Evolutionary conservation across 2,329 filamentous ascomycete genomes (phyloP).

Genomic region (Thielaviopsis punctulata): DNA sequence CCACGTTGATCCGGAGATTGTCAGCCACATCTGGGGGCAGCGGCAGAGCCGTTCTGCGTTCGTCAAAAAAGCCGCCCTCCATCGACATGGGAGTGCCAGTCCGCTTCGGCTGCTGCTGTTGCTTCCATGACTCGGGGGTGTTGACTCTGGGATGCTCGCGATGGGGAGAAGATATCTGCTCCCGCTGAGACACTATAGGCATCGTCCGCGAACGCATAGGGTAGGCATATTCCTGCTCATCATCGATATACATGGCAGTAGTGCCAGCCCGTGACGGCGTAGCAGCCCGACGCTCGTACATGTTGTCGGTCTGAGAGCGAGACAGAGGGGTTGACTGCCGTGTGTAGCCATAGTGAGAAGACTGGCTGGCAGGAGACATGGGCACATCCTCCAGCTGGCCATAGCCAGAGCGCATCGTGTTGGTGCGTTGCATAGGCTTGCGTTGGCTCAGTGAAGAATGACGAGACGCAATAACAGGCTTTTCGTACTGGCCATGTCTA

Average conservation of each 20-base stretch:
- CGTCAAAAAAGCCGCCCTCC: slow-evolving; percentile 14
- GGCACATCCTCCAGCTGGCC: neutral
- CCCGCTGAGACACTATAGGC: neutral
- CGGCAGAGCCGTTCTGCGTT: slow-evolving; percentile 21
- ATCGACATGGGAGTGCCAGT: neutral
- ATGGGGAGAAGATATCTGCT: neutral
- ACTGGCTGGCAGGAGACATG: neutral
- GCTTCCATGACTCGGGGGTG: slow-evolving; percentile 9
- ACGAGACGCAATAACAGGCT: neutral
- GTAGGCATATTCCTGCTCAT: neutral
- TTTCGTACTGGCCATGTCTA: neutral
- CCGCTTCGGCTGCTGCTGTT: neutral
- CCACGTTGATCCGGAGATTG: slow-evolving; percentile 33
- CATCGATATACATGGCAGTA: neutral
- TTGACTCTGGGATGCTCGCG: neutral
- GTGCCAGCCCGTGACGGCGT: neutral
- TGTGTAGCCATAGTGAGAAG: neutral
- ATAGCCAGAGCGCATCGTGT: neutral
- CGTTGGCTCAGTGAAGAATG: neutral
- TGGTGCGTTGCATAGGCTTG: neutral
- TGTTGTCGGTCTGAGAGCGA: neutral
- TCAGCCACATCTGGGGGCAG: slow-evolving; percentile 37
- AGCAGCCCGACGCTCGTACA: neutral
- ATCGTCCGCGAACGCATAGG: neutral
- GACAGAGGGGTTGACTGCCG: neutral